Evolutionary conservation across 2,329 filamentous ascomycete genomes (phyloP).

Genomic region (Dryadomyces sulphureus): DNA sequence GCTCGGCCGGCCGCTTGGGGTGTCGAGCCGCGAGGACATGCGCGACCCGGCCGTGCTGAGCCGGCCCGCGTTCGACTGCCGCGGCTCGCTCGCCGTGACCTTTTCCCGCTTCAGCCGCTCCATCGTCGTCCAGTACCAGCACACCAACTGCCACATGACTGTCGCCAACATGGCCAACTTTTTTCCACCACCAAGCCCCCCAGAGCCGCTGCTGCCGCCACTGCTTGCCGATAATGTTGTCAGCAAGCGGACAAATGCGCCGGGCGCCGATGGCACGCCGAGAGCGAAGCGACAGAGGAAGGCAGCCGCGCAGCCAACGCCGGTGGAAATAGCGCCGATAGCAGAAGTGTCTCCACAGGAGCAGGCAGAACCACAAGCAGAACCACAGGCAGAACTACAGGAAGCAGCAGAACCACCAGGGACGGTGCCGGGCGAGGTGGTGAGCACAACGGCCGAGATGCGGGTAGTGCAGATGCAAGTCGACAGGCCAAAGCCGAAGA

Average conservation of each 20-base stretch:
- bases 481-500: conserved; percentile 1
- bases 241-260: conserved; percentile 4
- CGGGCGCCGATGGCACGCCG: not conserved
- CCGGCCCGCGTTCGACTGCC: conserved; percentile 43
- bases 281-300: conserved; percentile 2
- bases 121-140: conserved; percentile 39
- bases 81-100: conserved; percentile 32
- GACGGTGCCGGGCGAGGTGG: not conserved
- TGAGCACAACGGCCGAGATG: not conserved
- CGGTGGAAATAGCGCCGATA: not conserved
- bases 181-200: conserved; percentile 30
- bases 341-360: no score
- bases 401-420: not conserved
- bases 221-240: not conserved
- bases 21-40: conserved; percentile 31
- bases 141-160: conserved; percentile 41
- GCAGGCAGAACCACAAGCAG: not conserved
- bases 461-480: not conserved
- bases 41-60: conserved; percentile 31
- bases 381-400: not conserved
- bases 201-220: conserved; percentile 1
- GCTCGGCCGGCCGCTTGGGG: conserved; percentile 26
- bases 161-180: conserved; percentile 33
- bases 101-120: conserved; percentile 32
- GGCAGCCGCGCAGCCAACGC: not conserved